Conservation (phyloP, 176 grass and related monocot species). For the Bromus sterilis region DNA sequence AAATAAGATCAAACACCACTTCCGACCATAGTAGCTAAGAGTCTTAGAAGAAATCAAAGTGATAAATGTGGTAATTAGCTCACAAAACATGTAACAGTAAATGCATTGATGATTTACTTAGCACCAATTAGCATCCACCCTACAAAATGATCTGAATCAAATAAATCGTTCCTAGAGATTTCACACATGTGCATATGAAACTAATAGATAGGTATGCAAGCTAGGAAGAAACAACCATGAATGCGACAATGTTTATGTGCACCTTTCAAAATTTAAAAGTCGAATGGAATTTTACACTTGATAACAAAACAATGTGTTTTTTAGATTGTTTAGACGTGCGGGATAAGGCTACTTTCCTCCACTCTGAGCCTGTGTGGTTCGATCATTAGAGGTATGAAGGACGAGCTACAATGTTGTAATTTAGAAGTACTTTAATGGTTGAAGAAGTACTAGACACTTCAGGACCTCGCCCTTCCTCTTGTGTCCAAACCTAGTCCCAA, state of each 20-base stretch:
- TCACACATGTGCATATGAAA: background rate
- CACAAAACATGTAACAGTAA: background rate
- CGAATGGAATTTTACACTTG: too few relatives aligned
- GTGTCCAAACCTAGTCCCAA: background rate
- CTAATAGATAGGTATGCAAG: background rate
- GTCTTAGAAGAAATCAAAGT: background rate
- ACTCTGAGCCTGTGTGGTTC: too few relatives aligned
- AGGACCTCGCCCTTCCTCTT: conserved; percentile 69
- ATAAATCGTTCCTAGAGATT: background rate
- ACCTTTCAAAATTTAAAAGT: too few relatives aligned
- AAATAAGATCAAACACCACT: background rate
- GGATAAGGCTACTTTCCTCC: too few relatives aligned
- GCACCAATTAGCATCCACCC: background rate
- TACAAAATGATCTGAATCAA: background rate
- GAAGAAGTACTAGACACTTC: conserved; percentile 66
- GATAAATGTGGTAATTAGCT: background rate
- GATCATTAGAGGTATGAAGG: background rate
- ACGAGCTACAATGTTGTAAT: conserved; percentile 61
- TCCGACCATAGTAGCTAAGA: background rate
- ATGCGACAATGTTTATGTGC: too few relatives aligned
- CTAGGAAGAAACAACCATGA: background rate
- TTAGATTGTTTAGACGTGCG: too few relatives aligned
- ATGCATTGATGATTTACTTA: background rate
- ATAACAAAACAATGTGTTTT: too few relatives aligned
- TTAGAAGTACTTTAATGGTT: conserved; percentile 66